Base-by-base conservation (phyloP, 148 eudicot species). In the Rhododendron mucronatum region DNA sequence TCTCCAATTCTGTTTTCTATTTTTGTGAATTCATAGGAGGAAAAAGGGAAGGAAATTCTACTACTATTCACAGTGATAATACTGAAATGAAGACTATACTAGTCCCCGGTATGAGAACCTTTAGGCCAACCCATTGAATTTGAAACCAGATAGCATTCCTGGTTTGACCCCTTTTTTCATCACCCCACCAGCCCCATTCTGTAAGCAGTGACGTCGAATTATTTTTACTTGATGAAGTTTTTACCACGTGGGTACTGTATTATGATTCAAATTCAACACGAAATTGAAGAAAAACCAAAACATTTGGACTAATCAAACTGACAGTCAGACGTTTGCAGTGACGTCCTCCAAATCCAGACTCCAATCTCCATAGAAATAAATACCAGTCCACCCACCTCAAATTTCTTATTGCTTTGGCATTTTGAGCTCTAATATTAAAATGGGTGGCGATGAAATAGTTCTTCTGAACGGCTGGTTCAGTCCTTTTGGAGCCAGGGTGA, bases 401-500 rank as follows among this genome's bases (percentile, higher is more conserved):
- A 2, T n/a, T 23, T 65, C n/a, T 3, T 9, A 53, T 63, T 4
- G 7, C 63, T 21, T 21, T 67, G 33, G 35, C 33, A 67, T 26
- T 67, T 26, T 26, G 74, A 67, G 74, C 74, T 67, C 30, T 67
- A 67, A 41, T 41, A 41, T 2, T 61, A 61, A 61, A 61, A 61
- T 61, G 69, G 69, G 69, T 61, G 69, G 69, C 11, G 69, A 7
- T 21, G 69, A 61, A 7, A 61, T 61, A 21, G 11, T 61, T 61
- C 69, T 61, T 26, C 23, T 87, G 55, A 85, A 87, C 51, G 10
- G 35, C 45, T 85, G 86, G 89, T 12, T 78, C 2, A 89, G 91
- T 47, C 35, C 50, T 53, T 87, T 85, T 16, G 89, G 91, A 2
- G 83, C 83, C 82, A 85, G 91, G 83, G 86, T 65, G 5, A 82